Percentiles rank a stretch among this genome's conserved stretches.
phyloP scores from a whole-genome alignment of 345 rosid species.

The Laguncularia racemosa region DNA sequence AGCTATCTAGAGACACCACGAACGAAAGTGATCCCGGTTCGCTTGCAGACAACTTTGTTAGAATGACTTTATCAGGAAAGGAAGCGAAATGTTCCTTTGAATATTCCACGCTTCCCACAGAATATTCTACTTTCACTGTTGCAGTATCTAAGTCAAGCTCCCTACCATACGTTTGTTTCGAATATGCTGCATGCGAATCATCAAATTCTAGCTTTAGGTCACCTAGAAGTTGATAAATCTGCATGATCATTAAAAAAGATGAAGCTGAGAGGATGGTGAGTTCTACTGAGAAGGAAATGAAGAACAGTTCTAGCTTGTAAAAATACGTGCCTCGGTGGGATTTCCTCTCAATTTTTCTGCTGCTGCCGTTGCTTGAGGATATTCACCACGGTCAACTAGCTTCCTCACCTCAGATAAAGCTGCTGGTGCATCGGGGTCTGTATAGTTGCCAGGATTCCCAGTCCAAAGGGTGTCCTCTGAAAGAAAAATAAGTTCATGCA shows the following conservation, averaged over 20 bases:
- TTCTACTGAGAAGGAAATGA: not conserved
- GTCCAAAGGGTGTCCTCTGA: constrained; percentile 90
- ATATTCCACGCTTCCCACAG: constrained; percentile 48
- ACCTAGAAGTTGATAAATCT: constrained; percentile 86
- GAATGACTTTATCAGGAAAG: constrained; percentile 59
- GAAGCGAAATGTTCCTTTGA: constrained; percentile 74
- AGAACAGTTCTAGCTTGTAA: too few species aligned
- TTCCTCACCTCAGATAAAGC: constrained; percentile 60
- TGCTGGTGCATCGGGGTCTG: constrained; percentile 50
- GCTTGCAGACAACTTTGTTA: constrained; percentile 55
- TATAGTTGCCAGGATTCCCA: constrained; percentile 64
- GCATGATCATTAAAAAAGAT: constrained; percentile 14
- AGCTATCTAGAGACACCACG: constrained; percentile 52
- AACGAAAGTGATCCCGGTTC: constrained; percentile 62
- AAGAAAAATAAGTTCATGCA: not conserved
- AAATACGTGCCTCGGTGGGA: constrained; percentile 57
- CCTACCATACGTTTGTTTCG: constrained; percentile 55
- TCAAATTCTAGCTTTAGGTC: constrained; percentile 76
- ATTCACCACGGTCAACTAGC: constrained; percentile 56
- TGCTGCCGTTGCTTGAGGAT: constrained; percentile 60
- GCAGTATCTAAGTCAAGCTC: constrained; percentile 90
- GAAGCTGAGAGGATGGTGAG: not conserved
- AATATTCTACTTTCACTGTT: constrained; percentile 54
- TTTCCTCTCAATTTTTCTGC: constrained; percentile 50
- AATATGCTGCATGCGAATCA: constrained; percentile 58